A percentile compares a stretch with the other conserved stretches of the same genome.
Conservation (phyloP, 805 yeast genomes). For the Grigorovia transvaalensis region DNA sequence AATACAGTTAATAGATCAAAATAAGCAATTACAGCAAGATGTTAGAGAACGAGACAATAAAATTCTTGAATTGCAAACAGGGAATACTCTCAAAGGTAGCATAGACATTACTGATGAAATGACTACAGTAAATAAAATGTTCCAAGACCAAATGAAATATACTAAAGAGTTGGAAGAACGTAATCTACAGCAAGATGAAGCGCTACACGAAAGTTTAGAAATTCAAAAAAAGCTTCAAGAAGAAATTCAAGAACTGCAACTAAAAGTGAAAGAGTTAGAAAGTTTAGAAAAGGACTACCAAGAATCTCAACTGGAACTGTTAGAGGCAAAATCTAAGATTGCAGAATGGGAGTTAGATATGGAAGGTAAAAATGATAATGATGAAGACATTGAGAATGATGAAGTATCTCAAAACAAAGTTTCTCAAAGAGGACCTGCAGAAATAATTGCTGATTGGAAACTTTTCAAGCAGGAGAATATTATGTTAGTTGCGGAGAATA, state of each 20-base stretch:
- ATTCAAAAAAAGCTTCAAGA: slow-evolving; percentile 18
- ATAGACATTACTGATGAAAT: slow-evolving; percentile 30
- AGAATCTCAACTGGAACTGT: slow-evolving; percentile 40
- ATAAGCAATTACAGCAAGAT: slow-evolving; percentile 13
- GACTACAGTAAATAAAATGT: slow-evolving; percentile 25
- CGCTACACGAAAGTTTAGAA: slow-evolving; percentile 31
- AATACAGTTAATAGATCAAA: slow-evolving; percentile 13
- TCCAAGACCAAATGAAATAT: slow-evolving; percentile 36
- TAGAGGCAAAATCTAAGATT: slow-evolving; percentile 37
- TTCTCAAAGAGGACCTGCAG: slow-evolving; percentile 18
- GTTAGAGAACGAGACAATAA: slow-evolving; percentile 19
- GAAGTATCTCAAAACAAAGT: neutral
- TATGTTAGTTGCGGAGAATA: slow-evolving; percentile 27
- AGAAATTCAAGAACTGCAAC: slow-evolving; percentile 27
- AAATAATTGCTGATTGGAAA: slow-evolving; percentile 32
- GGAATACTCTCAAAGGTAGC: slow-evolving; percentile 19
- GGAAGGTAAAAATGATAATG: slow-evolving; percentile 20
- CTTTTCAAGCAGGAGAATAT: slow-evolving; percentile 33
- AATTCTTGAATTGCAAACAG: slow-evolving; percentile 21
- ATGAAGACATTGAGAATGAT: neutral
- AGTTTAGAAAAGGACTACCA: slow-evolving; percentile 36
- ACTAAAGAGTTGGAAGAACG: slow-evolving; percentile 41
- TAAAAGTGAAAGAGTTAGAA: slow-evolving; percentile 34
- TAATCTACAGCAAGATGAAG: slow-evolving; percentile 42
- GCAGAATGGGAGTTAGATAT: slow-evolving; percentile 37